Base-by-base conservation (phyloP, 1,284 basidiomycete genomes). In the Tranzscheliella williamsii region DNA sequence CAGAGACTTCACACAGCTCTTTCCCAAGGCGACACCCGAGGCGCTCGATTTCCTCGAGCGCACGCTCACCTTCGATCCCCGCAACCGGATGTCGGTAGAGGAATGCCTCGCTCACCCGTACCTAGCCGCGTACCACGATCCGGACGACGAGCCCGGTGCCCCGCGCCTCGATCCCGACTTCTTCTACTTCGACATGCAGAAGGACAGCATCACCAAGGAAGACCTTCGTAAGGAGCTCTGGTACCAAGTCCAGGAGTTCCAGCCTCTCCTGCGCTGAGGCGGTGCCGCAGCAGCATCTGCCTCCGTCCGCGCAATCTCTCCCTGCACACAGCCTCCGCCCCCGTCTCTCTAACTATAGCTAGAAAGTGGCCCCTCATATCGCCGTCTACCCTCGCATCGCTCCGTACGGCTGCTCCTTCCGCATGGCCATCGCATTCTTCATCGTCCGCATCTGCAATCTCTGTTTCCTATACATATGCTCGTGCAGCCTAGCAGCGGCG, bases 21-120 rank as follows among this genome's bases (percentile, higher is more conserved):
- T 91, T 75, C 86, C 88, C 0, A 86, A 85, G 42, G 89, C 90
- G 12, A 91, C 60, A 12, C 51, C 62, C 3, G 55, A 57, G 16
- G 68, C 68, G 22, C 40, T 94, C 42, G 93, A 97, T 79, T 95
- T 97, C 80, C 81, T 97, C 65, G 85, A 87, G n/a, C 87, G 87
- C 80, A 90, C 89, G 9, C 80, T 96, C 79, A 90, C 90, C 55
- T 78, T 87, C 82, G 21, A 58, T 30, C 73, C 75, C 1, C 50
- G 56, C 23, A 67, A 69, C 35, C 61, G 75, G 4, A 46, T 75
- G 45, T 69, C 73, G 8, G 75, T 75, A 3, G 75, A 74, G 24
- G 72, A 76, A 45, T 73, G 72, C 32, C 58, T 77, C 2, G 50
- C 36, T 18, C 75, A 77, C 34, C 73, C 73, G 5, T 76, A 73